These are phyloP conservation scores for Boletus subparvulus DNA, from an alignment of 768 basidiomycete species.

Conservation along the genomic window DNA sequence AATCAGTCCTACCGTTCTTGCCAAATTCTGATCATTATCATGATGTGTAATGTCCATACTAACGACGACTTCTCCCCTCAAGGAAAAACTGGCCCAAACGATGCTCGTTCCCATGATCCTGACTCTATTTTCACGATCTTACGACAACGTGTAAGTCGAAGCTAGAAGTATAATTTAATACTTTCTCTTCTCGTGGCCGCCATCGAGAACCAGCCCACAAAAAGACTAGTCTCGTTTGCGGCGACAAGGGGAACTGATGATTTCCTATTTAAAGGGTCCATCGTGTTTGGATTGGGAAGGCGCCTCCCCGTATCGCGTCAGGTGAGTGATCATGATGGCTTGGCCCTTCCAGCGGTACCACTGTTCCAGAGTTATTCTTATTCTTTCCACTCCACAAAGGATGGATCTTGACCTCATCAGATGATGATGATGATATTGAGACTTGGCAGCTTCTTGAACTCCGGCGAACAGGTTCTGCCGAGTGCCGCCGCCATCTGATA, in stretches of 20 bases:
- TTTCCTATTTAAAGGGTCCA: neutral
- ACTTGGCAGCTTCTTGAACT: neutral
- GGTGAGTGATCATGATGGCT: constrained; percentile 4
- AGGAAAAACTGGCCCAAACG: neutral
- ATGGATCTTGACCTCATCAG: neutral
- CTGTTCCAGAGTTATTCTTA: neutral
- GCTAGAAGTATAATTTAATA: neutral
- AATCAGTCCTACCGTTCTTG: too few species aligned
- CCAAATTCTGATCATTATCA: too few species aligned
- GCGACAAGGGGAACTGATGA: constrained; percentile 1
- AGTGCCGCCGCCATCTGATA: neutral
- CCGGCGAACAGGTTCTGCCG: constrained; percentile 6
- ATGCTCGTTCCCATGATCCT: neutral
- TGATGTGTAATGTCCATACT: too few species aligned
- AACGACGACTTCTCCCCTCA: neutral
- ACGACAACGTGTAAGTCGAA: neutral
- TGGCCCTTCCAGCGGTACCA: neutral
- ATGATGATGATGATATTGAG: constrained; percentile 4
- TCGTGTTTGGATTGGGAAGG: neutral
- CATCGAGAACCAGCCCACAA: neutral
- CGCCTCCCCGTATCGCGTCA: neutral
- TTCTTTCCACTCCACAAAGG: neutral
- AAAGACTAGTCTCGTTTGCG: constrained; percentile 3
- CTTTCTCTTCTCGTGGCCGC: neutral
- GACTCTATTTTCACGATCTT: neutral